Conservation (phyloP, 2,329 filamentous ascomycete species). For the Epicoccum sorghinum region DNA sequence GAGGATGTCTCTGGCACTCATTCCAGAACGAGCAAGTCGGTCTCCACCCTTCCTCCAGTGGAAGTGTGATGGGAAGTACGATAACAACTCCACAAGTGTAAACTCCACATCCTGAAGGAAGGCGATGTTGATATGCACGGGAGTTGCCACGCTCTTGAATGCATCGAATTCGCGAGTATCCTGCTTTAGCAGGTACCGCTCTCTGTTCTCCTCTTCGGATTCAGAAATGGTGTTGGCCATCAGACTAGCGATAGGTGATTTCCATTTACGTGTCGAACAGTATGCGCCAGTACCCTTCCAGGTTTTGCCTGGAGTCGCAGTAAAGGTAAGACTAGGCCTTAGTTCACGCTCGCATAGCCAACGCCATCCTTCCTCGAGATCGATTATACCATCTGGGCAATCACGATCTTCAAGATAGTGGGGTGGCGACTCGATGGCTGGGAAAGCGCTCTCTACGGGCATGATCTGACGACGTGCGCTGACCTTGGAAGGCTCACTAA, state of each 20-base stretch:
- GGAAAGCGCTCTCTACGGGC: too few species aligned
- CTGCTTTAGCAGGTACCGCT: slow-evolving; percentile 10
- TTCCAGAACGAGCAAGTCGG: slow-evolving; percentile 7
- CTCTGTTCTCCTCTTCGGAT: background rate
- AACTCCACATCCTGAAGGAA: slow-evolving; percentile 21
- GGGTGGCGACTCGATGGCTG: background rate
- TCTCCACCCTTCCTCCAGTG: slow-evolving; percentile 21
- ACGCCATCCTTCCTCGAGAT: slow-evolving; percentile 25
- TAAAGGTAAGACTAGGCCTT: background rate
- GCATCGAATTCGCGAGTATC: slow-evolving; percentile 14
- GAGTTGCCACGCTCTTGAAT: slow-evolving; percentile 24
- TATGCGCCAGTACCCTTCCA: slow-evolving; percentile 7
- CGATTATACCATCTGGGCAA: slow-evolving; percentile 22
- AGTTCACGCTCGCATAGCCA: slow-evolving; percentile 19
- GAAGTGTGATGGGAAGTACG: slow-evolving; percentile 25
- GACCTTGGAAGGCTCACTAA: background rate
- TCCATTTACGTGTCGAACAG: background rate
- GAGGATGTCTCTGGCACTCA: background rate
- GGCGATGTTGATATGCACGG: slow-evolving; percentile 18
- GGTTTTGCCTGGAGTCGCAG: background rate
- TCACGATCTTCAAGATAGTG: slow-evolving; percentile 15
- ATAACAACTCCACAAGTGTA: slow-evolving; percentile 22
- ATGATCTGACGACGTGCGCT: too few species aligned
- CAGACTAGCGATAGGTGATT: slow-evolving; percentile 20
- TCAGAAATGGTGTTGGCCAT: slow-evolving; percentile 12